Conservation (phyloP, 2,329 filamentous ascomycete species). For the Exophiala sideris region DNA sequence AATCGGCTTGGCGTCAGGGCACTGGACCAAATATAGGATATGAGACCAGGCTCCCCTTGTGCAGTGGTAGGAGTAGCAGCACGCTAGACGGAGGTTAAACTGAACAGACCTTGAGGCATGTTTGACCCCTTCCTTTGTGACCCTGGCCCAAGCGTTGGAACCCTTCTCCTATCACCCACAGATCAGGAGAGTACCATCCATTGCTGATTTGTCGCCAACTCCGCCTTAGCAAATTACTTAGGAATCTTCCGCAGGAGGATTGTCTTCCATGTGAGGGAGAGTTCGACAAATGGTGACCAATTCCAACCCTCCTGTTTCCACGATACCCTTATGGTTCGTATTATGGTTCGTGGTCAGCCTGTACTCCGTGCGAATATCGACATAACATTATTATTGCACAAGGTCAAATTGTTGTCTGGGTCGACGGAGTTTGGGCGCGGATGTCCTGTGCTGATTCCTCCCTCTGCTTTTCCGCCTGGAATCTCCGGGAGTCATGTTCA, state of each 20-base stretch:
- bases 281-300: slow-evolving; percentile 12
- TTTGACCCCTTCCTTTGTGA: slow-evolving; percentile 13
- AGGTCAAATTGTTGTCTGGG: not conserved
- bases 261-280: slow-evolving; percentile 6
- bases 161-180: slow-evolving; percentile 10
- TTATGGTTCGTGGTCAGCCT: slow-evolving; percentile 1
- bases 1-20: slow-evolving; percentile 15
- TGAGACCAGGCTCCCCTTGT: slow-evolving; percentile 4
- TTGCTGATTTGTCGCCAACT: slow-evolving; percentile 24
- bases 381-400: not conserved
- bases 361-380: not conserved
- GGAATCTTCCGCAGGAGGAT: slow-evolving; percentile 6
- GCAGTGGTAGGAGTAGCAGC: slow-evolving; percentile 9
- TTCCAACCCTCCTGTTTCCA: not conserved
- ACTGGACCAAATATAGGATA: slow-evolving; percentile 21
- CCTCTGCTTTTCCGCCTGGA: not conserved
- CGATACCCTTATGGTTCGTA: not conserved
- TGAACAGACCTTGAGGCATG: slow-evolving; percentile 13
- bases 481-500: slow-evolving; percentile 7
- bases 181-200: slow-evolving; percentile 3
- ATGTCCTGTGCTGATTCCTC: slow-evolving; percentile 11
- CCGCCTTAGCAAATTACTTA: slow-evolving; percentile 19
- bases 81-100: slow-evolving; percentile 20
- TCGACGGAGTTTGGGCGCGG: slow-evolving; percentile 4
- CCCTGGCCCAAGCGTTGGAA: slow-evolving; percentile 7